phyloP scores from a whole-genome alignment of 2,329 filamentous ascomycete species.

The Penicillium sp. region DNA sequence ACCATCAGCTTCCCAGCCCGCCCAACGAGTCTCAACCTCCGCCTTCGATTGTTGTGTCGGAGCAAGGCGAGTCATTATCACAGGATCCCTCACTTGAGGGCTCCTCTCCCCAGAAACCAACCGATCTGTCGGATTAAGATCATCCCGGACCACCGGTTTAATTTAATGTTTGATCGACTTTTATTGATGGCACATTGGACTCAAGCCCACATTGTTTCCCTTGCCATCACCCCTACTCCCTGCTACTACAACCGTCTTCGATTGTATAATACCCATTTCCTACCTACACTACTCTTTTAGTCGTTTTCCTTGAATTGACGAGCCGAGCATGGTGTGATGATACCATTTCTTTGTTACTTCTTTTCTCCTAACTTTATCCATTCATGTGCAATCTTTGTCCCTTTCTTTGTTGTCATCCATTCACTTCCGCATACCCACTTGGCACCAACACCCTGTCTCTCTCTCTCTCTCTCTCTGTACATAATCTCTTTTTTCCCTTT shows the following conservation, averaged over 20 bases:
- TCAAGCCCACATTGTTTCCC: conserved; percentile 20
- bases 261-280: conserved; percentile 28
- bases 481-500: conserved; percentile 23
- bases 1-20: conserved; percentile 24
- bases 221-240: conserved; percentile 11
- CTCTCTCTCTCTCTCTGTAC: conserved; percentile 25
- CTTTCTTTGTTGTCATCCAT: conserved; percentile 9
- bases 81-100: conserved; percentile 22
- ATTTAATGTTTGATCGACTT: conserved; percentile 35
- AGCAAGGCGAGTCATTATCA: conserved; percentile 24
- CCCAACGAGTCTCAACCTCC: conserved; percentile 27
- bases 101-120: conserved; percentile 24
- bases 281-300: conserved; percentile 8
- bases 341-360: conserved; percentile 17
- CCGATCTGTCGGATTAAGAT: conserved; percentile 28
- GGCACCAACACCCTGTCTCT: not conserved
- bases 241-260: conserved; percentile 17
- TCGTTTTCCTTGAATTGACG: conserved; percentile 19
- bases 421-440: conserved; percentile 14
- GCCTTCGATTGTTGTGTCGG: conserved; percentile 41
- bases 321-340: conserved; percentile 27
- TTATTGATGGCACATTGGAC: not conserved
- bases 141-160: conserved; percentile 13
- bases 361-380: conserved; percentile 1
- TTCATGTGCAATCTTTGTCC: conserved; percentile 15